phyloP scores from a whole-genome alignment of 2,329 filamentous ascomycete species.

The Penicillium oxalicum region DNA sequence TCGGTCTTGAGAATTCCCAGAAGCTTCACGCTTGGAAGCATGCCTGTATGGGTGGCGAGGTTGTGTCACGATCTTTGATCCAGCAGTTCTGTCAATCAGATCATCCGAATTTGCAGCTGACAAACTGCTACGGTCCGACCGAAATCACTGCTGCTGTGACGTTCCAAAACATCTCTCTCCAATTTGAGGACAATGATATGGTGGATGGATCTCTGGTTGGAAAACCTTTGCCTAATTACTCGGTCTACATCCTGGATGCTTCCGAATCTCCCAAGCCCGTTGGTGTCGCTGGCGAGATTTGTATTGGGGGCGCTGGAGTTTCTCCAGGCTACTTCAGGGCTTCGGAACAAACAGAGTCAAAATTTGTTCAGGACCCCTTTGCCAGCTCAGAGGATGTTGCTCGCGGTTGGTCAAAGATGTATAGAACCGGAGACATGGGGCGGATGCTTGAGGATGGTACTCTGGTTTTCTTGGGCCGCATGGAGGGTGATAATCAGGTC shows the following conservation, averaged over 20 bases:
- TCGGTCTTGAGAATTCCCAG: not conserved
- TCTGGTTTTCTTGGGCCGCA: slow-evolving; percentile 17
- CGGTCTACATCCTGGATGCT: slow-evolving; percentile 34
- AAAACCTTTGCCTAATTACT: slow-evolving; percentile 27
- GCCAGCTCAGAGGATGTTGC: not conserved
- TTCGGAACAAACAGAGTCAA: slow-evolving; percentile 2
- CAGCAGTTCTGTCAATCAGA: slow-evolving; percentile 1
- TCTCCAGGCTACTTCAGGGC: slow-evolving; percentile 17
- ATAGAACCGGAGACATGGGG: slow-evolving; percentile 21
- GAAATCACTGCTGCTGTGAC: slow-evolving; percentile 2
- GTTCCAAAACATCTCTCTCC: slow-evolving; percentile 4
- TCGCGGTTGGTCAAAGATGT: slow-evolving; percentile 13
- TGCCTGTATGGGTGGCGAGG: slow-evolving; percentile 9
- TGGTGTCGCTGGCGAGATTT: slow-evolving; percentile 42
- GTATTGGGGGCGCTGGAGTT: slow-evolving; percentile 29
- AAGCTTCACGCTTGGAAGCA: slow-evolving; percentile 2
- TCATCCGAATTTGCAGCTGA: not conserved
- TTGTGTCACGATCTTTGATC: not conserved
- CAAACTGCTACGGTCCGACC: slow-evolving; percentile 13
- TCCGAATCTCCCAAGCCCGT: slow-evolving; percentile 33
- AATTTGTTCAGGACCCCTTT: slow-evolving; percentile 8
- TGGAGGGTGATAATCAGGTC: slow-evolving; percentile 15
- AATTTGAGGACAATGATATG: not conserved
- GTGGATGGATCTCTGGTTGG: slow-evolving; percentile 18
- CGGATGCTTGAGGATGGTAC: slow-evolving; percentile 16